Evolutionary conservation across 352 stramenopile genomes (phyloP), one percentile per base, ranked within the genome.

Genomic region (Globisporangium abappressorium): DNA sequence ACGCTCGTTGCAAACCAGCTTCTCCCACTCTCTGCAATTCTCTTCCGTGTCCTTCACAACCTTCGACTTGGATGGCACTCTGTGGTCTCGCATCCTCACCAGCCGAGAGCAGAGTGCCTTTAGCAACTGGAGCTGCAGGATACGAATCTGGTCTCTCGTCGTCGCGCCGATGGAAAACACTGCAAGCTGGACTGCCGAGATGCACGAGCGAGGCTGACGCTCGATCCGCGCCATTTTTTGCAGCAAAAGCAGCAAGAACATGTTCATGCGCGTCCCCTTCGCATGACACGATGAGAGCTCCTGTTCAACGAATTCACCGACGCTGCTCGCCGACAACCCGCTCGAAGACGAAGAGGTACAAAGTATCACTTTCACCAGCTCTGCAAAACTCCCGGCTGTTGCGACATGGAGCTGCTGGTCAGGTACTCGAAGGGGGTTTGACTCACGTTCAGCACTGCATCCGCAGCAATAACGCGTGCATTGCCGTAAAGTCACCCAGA

Each of bases 391-490:
- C 20, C 69, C 75, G 4, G 79, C 74, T 34, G 62, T 70, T 28
- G 63, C 33, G 18, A 63, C 57, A 22, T 84, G 65, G 15, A 70
- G 76, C 20, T 71, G 54, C n/a, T 76, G 24, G 63, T 59, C 8
- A 11, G 54, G 26, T 20, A 30, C 14, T 55, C 26, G 51, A 33
- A 6, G 33, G 7, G 34, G 12, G 15, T 54, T 34, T 18, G 26
- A 20, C 24, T 3, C n/a, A 20, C 0, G 55, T 34, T 62, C 33
- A 5, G 36, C n/a, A 12, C 7, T 33, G 30, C 78, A 85, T 38
- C 82, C 81, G 53, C 81, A 91, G 55, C 82, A 91, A 30, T 80
- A 67, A 43, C 70, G 80, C 2, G 82, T 90, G 47, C 84, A 93
- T 43, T 85, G 75, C 34, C 83, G 71, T 26, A 93, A 36, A 49